Conservation (phyloP, 2,329 filamentous ascomycete genomes). For the Apiospora kogelbergensis region DNA sequence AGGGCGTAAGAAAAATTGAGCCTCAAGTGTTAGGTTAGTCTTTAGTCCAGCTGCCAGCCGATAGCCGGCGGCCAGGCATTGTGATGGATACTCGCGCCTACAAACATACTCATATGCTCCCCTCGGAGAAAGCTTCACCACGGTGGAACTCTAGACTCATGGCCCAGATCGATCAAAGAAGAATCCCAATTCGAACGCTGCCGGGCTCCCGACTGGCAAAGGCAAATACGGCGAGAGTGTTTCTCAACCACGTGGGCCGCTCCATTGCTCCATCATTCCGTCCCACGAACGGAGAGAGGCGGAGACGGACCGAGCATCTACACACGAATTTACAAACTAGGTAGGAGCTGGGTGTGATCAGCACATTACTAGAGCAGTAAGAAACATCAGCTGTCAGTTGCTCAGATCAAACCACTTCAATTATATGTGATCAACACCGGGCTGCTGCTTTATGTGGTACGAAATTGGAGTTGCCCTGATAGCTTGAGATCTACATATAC, state of each 20-base stretch:
- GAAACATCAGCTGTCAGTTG: too few species aligned
- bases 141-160: neutral
- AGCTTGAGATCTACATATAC: neutral
- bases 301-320: neutral
- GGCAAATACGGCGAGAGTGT: neutral
- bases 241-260: neutral
- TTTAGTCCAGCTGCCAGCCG: too few species aligned
- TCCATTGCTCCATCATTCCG: neutral
- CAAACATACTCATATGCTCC: neutral
- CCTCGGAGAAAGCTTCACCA: neutral
- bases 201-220: neutral
- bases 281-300: neutral
- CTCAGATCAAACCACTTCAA: too few species aligned
- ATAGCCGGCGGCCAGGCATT: neutral
- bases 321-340: neutral
- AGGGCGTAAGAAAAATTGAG: slow-evolving; percentile 4
- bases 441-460: too few species aligned
- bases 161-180: neutral
- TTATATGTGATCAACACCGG: too few species aligned
- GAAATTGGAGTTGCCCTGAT: neutral
- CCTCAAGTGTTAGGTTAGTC: neutral
- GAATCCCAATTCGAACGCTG: neutral
- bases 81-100: neutral
- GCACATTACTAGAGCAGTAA: neutral
- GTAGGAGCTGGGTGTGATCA: neutral